phyloP scores from a whole-genome alignment of 768 basidiomycete genomes.

The Trametes punicea region DNA sequence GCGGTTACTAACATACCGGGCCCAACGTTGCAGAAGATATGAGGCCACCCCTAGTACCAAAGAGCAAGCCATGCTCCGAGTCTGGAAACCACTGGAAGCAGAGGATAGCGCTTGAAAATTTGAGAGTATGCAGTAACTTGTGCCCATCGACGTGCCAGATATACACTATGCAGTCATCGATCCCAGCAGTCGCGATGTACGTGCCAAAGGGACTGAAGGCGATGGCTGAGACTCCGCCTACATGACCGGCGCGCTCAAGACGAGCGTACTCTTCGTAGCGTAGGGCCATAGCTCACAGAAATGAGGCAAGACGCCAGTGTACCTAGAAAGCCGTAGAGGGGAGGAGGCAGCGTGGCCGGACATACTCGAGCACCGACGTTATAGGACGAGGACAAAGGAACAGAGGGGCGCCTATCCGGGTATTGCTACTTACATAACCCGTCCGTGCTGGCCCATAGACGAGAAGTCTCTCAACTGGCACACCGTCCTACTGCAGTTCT shows the following conservation, averaged over 20 bases:
- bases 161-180: neutral
- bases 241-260: neutral
- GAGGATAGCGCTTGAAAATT: neutral
- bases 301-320: too few relatives aligned
- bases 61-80: neutral
- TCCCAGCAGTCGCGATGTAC: neutral
- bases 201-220: neutral
- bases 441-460: too few relatives aligned
- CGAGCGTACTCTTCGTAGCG: neutral
- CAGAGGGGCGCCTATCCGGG: too few relatives aligned
- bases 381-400: too few relatives aligned
- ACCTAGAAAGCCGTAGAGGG: too few relatives aligned
- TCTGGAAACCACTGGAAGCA: neutral
- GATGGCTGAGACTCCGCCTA: neutral
- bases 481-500: neutral
- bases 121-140: neutral
- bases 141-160: neutral
- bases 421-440: too few relatives aligned
- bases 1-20: neutral
- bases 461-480: neutral
- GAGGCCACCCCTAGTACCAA: neutral
- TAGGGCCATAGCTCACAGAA: neutral
- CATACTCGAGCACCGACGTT: neutral
- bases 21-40: neutral
- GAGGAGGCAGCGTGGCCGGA: too few relatives aligned